Percentiles rank a stretch among this genome's conserved stretches.
phyloP scores from a whole-genome alignment of 495 filamentous ascomycete species.

The Lophiostoma macrostomum region DNA sequence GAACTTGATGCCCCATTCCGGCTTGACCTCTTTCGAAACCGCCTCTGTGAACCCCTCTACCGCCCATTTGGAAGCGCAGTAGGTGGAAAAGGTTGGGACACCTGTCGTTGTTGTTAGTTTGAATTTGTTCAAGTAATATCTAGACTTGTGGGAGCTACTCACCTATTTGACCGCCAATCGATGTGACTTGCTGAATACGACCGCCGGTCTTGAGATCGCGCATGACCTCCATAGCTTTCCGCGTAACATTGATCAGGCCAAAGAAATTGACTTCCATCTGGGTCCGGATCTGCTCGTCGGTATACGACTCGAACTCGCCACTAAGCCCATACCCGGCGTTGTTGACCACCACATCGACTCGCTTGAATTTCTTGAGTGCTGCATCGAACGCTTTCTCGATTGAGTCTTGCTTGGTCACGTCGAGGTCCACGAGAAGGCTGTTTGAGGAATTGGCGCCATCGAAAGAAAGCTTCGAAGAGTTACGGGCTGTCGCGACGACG shows the following conservation, averaged over 20 bases:
- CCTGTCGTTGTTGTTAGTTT: slow-evolving; percentile 20
- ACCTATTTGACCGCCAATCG: slow-evolving; percentile 43
- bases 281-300: slow-evolving; percentile 36
- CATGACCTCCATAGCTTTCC: slow-evolving; percentile 46
- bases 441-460: slow-evolving; percentile 19
- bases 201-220: slow-evolving; percentile 43
- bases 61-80: slow-evolving; percentile 45
- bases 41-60: slow-evolving; percentile 43
- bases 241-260: slow-evolving; percentile 42
- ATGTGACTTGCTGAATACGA: slow-evolving; percentile 47
- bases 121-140: not conserved
- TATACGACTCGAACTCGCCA: slow-evolving; percentile 40
- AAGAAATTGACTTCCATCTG: slow-evolving; percentile 45
- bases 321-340: slow-evolving; percentile 41
- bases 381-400: slow-evolving; percentile 38
- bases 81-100: slow-evolving; percentile 41
- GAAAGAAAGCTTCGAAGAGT: slow-evolving; percentile 32
- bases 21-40: slow-evolving; percentile 39
- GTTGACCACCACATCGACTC: slow-evolving; percentile 42
- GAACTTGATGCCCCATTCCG: slow-evolving; percentile 42
- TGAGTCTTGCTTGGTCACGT: slow-evolving; percentile 34
- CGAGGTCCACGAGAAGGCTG: slow-evolving; percentile 35
- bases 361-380: slow-evolving; percentile 38
- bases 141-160: no score
- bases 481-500: slow-evolving; percentile 42